Conservation (phyloP, 1,284 basidiomycete species). For the Austroboletus novae-zelandiae region DNA sequence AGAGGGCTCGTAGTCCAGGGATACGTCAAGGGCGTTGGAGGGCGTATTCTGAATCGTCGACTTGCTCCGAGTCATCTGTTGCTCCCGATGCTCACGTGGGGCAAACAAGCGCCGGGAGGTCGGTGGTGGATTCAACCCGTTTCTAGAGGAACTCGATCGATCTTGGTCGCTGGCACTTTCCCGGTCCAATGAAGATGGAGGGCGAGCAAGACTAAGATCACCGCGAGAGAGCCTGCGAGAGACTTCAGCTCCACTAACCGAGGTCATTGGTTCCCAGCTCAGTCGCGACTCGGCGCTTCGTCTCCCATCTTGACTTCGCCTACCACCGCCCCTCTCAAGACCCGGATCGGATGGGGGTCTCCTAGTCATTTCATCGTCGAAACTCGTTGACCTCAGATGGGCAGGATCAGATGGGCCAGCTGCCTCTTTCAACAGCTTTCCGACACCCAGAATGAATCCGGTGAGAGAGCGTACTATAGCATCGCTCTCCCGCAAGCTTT, state of each 20-base stretch:
- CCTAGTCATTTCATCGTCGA: constrained; percentile 43
- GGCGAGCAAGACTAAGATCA: constrained; percentile 33
- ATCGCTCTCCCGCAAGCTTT: constrained; percentile 67
- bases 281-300: constrained; percentile 53
- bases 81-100: constrained; percentile 50
- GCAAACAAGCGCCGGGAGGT: constrained; percentile 50
- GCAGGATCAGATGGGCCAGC: constrained; percentile 34
- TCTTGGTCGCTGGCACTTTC: constrained; percentile 32
- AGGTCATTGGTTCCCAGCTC: constrained; percentile 51
- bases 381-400: constrained; percentile 46
- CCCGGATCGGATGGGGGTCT: constrained; percentile 35
- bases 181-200: constrained; percentile 27
- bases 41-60: constrained; percentile 29
- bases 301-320: constrained; percentile 51
- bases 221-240: constrained; percentile 29
- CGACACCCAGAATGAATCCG: constrained; percentile 67
- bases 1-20: constrained; percentile 60
- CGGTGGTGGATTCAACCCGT: constrained; percentile 21
- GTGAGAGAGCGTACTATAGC: constrained; percentile 74
- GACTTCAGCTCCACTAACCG: constrained; percentile 20
- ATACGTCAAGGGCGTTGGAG: constrained; percentile 36
- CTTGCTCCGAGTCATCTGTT: constrained; percentile 22
- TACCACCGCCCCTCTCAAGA: constrained; percentile 36
- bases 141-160: constrained; percentile 32
- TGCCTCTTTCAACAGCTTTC: constrained; percentile 62